These are phyloP conservation scores for Diaporthe ampelina DNA, from an alignment of 2,329 filamentous ascomycete species.

Conservation along the genomic window DNA sequence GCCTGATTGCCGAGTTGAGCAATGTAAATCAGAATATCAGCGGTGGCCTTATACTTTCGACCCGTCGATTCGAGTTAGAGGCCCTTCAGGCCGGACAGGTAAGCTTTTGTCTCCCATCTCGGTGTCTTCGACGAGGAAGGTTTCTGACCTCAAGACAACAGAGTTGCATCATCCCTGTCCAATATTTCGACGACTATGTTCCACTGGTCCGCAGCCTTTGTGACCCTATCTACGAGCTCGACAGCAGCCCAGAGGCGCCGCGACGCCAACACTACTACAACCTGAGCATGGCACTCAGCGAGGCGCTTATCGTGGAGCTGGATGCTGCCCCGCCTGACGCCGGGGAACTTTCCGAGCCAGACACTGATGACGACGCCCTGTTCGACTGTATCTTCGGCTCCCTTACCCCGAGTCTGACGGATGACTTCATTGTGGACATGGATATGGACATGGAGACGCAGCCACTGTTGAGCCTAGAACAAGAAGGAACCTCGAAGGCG, in stretches of 20 bases:
- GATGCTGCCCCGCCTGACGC: conserved; percentile 32
- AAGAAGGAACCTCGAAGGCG: too few species aligned
- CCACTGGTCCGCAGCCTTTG: conserved; percentile 57
- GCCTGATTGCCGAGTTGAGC: conserved; percentile 52
- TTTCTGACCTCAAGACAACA: conserved; percentile 44
- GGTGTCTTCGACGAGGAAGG: neutral
- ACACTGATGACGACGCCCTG: conserved; percentile 32
- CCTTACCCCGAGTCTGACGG: conserved; percentile 37
- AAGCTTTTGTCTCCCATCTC: conserved; percentile 41
- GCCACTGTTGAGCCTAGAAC: conserved; percentile 20
- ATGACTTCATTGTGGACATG: conserved; percentile 31
- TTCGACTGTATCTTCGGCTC: conserved; percentile 35
- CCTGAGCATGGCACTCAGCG: conserved; percentile 57
- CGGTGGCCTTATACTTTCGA: conserved; percentile 54
- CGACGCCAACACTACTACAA: conserved; percentile 59
- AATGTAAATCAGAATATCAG: conserved; percentile 54
- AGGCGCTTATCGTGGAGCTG: conserved; percentile 53
- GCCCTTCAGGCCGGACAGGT: conserved; percentile 66
- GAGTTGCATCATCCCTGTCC: conserved; percentile 53
- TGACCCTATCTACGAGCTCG: conserved; percentile 58
- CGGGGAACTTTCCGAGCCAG: conserved; percentile 30
- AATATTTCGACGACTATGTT: conserved; percentile 59
- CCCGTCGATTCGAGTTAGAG: conserved; percentile 65
- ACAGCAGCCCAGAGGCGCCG: conserved; percentile 46
- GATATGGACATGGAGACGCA: conserved; percentile 33